Base-by-base conservation (phyloP, 805 yeast species). In the Cyberlindnera amylophila region DNA sequence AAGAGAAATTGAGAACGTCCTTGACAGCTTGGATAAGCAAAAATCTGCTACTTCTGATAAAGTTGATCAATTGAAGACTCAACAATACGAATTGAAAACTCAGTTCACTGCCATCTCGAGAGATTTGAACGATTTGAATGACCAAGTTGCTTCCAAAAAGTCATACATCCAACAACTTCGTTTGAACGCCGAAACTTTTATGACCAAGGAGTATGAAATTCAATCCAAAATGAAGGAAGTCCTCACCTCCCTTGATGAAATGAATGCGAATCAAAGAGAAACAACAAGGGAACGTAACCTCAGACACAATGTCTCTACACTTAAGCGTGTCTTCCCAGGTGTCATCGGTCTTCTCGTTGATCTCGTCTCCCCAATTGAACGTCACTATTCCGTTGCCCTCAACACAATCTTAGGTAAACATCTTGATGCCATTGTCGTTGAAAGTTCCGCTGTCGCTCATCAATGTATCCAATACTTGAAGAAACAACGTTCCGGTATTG, bases 391-490 rank as follows among this genome's bases (percentile, higher is more conserved):
- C 36, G 52, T 69, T 6, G 95, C 96, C 0, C 72, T 89, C 29
- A 76, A 84, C 26, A 82, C 91, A 0, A 75, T 85, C 6, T 66
- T 93, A 23, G 98, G 97, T 8, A 74, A 77, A 45, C 74, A 85
- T 54, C 75, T 82, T 53, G 96, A 93, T 61, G 76, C 96, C 0
- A 75, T 93, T 14, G 74, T 93, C 15, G 99, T 93, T 6, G 95
- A 88, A 52, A 74, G 74, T 21, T 66, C 79, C 6, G 60, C 77
- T 9, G 73, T 81, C 17, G 95, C 95, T 0, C 76, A 79, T 44
- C 79, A 80, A 47, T 86, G 95, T 59, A 84, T 93, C 48, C 77
- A 79, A 8, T 83, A 82, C 43, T 67, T 91, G 59, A 86, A 88
- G 54, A 90, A 86, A 50, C 91, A 91, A 58, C 74, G 96, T 50